Percentiles rank a stretch among this genome's conserved stretches.
These are phyloP conservation scores for Laguncularia racemosa DNA, from an alignment of 345 rosid genomes.

Conservation along the genomic window DNA sequence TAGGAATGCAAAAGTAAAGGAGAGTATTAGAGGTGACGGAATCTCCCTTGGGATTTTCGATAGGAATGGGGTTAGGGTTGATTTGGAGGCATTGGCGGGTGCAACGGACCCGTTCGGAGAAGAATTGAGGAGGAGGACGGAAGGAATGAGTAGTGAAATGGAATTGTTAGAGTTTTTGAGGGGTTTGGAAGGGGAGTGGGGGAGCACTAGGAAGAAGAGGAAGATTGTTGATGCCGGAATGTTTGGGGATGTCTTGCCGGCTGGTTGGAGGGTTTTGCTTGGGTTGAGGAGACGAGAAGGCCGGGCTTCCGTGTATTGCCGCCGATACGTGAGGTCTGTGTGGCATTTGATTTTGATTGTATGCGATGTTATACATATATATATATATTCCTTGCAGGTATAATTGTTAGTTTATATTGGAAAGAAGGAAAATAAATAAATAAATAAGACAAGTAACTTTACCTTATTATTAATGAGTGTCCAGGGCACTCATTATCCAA, in stretches of 20 bases:
- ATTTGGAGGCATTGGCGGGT: slow-evolving; percentile 28
- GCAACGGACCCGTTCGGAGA: slow-evolving; percentile 49
- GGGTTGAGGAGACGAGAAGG: slow-evolving; percentile 68
- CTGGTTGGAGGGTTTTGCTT: slow-evolving; percentile 71
- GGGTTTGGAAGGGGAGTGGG: slow-evolving; percentile 64
- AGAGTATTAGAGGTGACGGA: slow-evolving; percentile 15
- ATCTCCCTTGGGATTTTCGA: slow-evolving; percentile 34
- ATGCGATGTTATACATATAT: neutral
- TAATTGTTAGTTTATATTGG: no score
- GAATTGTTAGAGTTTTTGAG: slow-evolving; percentile 49
- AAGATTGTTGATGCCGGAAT: slow-evolving; percentile 62
- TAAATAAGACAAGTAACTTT: no score
- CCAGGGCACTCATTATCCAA: no score
- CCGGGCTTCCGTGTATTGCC: slow-evolving; percentile 56
- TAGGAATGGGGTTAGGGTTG: slow-evolving; percentile 39
- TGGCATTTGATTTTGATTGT: neutral
- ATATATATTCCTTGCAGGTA: no score
- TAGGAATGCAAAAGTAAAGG: slow-evolving; percentile 33
- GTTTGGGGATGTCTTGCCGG: slow-evolving; percentile 49
- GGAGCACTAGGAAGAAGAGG: slow-evolving; percentile 78
- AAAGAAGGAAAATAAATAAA: no score
- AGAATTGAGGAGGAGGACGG: slow-evolving; percentile 52
- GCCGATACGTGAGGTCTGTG: slow-evolving; percentile 58
- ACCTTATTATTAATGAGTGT: no score
- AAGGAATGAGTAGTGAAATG: slow-evolving; percentile 46